These are phyloP conservation scores for Mycena maculata DNA, from an alignment of 768 basidiomycete genomes.

Conservation along the genomic window DNA sequence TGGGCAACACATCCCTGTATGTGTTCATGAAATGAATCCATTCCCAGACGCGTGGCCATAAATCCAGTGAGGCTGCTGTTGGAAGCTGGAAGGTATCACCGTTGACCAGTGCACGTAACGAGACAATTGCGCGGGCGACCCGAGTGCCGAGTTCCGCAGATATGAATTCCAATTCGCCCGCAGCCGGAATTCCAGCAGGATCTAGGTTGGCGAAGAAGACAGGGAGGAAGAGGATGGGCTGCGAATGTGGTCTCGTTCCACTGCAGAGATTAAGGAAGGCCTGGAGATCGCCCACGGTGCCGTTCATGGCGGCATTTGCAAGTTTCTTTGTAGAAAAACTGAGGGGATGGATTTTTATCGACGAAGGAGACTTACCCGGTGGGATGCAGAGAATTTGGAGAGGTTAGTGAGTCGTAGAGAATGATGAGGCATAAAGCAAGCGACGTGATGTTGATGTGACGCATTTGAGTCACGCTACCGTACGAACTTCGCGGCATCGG, in stretches of 20 bases:
- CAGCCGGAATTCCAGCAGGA: not conserved
- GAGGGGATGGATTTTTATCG: no score
- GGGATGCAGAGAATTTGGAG: not conserved
- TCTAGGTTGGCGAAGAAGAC: constrained; percentile 2
- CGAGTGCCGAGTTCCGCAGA: not conserved
- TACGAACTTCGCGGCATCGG: no score
- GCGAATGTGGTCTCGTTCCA: not conserved
- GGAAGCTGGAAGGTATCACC: not conserved
- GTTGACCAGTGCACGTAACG: not conserved
- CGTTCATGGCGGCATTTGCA: not conserved
- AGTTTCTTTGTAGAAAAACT: not conserved
- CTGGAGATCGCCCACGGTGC: not conserved
- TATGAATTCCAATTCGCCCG: not conserved
- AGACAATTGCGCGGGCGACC: not conserved
- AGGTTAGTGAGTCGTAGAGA: constrained; percentile 4
- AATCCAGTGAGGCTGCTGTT: not conserved
- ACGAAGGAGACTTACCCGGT: not conserved
- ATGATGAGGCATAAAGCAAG: constrained; percentile 4
- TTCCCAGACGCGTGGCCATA: constrained; percentile 1
- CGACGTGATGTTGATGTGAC: no score
- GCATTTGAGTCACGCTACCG: no score
- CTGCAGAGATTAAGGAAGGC: not conserved
- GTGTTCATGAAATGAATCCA: constrained; percentile 1
- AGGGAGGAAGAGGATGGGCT: not conserved
- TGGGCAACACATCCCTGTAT: not conserved